Conservation (phyloP, 176 grass and related monocot species). For the Juncus effusus region DNA sequence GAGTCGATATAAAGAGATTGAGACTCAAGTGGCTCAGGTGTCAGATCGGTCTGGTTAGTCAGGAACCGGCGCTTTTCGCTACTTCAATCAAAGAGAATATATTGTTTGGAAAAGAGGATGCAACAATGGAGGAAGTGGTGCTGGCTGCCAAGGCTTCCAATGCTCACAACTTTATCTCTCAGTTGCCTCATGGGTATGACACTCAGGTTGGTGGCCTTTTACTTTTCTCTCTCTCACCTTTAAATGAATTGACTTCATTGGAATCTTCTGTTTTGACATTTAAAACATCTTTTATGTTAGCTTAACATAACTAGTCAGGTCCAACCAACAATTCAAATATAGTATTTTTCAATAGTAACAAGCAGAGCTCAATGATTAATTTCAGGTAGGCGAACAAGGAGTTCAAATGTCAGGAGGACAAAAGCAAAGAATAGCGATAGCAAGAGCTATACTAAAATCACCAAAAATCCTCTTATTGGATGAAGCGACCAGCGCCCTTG, state of each 20-base stretch:
- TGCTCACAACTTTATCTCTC: constrained; percentile 96
- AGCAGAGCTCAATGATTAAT: not conserved
- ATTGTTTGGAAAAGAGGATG: constrained; percentile 88
- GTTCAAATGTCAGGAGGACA: constrained; percentile 96
- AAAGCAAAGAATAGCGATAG: constrained; percentile 97
- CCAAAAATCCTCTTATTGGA: constrained; percentile 96
- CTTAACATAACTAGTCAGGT: no score
- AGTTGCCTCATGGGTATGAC: constrained; percentile 80
- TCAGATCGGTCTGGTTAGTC: constrained; percentile 93
- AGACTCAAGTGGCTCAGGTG: constrained; percentile 83
- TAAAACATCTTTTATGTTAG: no score
- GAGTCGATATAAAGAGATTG: constrained; percentile 65
- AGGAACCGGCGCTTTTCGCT: constrained; percentile 93
- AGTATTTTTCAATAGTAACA: no score
- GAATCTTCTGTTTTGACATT: constrained; percentile 1
- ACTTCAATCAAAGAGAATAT: constrained; percentile 92
- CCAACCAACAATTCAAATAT: no score
- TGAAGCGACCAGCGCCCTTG: constrained; percentile 88
- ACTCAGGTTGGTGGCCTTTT: constrained; percentile 51
- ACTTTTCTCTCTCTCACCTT: not conserved
- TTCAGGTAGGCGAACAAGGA: constrained; percentile 82
- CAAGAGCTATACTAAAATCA: constrained; percentile 83
- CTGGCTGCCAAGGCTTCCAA: constrained; percentile 69
- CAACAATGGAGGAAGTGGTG: constrained; percentile 68
- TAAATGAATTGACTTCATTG: not conserved